phyloP scores from a whole-genome alignment of 495 filamentous ascomycete genomes.

The Penicillium tannophilum region DNA sequence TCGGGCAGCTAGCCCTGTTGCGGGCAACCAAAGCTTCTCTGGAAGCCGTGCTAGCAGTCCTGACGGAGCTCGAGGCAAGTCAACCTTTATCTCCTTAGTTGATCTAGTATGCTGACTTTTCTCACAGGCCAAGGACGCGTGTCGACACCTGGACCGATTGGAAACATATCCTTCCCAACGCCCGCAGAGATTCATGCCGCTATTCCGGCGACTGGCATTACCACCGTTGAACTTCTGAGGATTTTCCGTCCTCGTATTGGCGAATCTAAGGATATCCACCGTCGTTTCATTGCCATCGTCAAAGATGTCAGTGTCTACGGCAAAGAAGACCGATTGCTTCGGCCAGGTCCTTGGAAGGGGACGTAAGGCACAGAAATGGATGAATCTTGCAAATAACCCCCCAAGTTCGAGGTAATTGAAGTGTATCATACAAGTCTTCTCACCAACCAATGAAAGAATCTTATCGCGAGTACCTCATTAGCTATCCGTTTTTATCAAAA shows the following conservation, averaged over 20 bases:
- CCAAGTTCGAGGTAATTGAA: not conserved
- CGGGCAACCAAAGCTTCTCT: conserved; percentile 26
- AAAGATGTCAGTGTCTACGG: conserved; percentile 51
- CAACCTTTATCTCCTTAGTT: not conserved
- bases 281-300: conserved; percentile 48
- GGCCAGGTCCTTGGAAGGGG: conserved; percentile 43
- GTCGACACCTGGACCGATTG: conserved; percentile 36
- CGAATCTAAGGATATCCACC: conserved; percentile 46
- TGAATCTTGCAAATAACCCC: not conserved
- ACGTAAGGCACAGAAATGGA: conserved; percentile 15
- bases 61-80: conserved; percentile 37
- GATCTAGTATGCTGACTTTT: conserved; percentile 12
- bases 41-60: conserved; percentile 47
- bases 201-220: conserved; percentile 68
- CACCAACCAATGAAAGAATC: not conserved
- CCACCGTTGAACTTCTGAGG: conserved; percentile 60
- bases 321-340: conserved; percentile 46
- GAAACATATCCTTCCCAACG: conserved; percentile 51
- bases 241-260: conserved; percentile 64
- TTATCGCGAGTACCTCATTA: not conserved
- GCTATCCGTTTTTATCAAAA: too few relatives aligned
- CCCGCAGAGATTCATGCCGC: conserved; percentile 70
- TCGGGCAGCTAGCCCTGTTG: conserved; percentile 54
- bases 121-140: conserved; percentile 31
- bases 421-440: not conserved